These are phyloP conservation scores for Phaffomyces thermotolerans DNA, from an alignment of 805 yeast species.

Conservation along the genomic window DNA sequence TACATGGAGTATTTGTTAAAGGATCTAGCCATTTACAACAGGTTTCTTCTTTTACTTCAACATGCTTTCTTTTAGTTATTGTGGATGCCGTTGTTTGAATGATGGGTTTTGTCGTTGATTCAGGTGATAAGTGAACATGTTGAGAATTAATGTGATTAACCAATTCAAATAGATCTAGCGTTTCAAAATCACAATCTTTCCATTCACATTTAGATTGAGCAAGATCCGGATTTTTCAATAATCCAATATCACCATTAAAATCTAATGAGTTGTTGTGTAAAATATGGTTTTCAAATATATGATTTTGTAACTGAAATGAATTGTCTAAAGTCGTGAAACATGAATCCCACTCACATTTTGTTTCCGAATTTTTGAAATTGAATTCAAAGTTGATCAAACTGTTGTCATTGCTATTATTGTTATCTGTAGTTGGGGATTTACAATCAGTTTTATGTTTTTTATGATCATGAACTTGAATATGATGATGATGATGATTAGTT, in stretches of 20 bases:
- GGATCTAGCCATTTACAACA: conserved; percentile 19
- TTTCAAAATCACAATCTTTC: conserved; percentile 58
- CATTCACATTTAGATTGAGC: conserved; percentile 50
- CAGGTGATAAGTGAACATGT: conserved; percentile 25
- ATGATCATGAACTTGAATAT: conserved; percentile 30
- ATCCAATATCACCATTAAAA: background rate
- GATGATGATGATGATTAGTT: conserved; percentile 32
- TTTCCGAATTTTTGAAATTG: conserved; percentile 30
- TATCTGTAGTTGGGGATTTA: background rate
- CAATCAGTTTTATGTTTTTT: conserved; percentile 7
- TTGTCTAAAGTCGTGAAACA: conserved; percentile 41
- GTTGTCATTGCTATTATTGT: too few species aligned
- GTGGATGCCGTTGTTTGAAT: too few species aligned
- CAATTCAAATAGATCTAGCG: conserved; percentile 45
- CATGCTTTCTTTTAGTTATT: background rate
- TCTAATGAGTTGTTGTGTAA: conserved; percentile 13
- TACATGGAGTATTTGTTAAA: conserved; percentile 33
- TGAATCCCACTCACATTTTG: conserved; percentile 63
- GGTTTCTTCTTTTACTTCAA: conserved; percentile 12
- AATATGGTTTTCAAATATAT: conserved; percentile 44
- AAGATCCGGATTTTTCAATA: conserved; percentile 6
- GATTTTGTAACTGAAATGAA: conserved; percentile 39
- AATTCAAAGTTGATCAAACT: conserved; percentile 19
- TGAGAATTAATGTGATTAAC: conserved; percentile 49
- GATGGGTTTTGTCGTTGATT: background rate